These are phyloP conservation scores for Stereum hirsutum DNA, from an alignment of 1,284 basidiomycete genomes.

Conservation along the genomic window DNA sequence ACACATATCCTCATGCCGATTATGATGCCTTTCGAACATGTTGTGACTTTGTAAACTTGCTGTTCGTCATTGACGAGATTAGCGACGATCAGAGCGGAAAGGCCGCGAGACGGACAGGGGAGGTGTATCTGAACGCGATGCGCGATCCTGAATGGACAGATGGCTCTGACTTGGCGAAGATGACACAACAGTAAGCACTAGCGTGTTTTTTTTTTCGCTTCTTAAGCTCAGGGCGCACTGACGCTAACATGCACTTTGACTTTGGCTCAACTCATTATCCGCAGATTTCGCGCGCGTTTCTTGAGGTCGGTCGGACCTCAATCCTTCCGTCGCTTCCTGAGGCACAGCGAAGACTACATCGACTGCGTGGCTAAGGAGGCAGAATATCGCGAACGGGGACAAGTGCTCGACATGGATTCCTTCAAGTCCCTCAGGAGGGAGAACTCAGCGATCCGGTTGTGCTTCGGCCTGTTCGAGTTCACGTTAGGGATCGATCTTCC, in stretches of 20 bases:
- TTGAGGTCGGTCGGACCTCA: conserved; percentile 31
- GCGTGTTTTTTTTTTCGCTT: conserved; percentile 1
- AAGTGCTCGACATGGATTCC: conserved; percentile 41
- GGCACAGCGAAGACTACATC: conserved; percentile 48
- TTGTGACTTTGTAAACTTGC: conserved; percentile 57
- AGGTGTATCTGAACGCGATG: conserved; percentile 44
- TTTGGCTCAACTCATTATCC: conserved; percentile 1
- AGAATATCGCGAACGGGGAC: conserved; percentile 44
- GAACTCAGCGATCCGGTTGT: conserved; percentile 57
- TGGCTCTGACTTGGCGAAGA: conserved; percentile 41
- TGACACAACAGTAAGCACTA: conserved; percentile 48
- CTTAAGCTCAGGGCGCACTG: no score
- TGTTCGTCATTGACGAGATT: conserved; percentile 64
- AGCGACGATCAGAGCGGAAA: conserved; percentile 55
- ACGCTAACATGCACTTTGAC: neutral
- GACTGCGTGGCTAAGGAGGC: conserved; percentile 49
- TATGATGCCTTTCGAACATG: conserved; percentile 49
- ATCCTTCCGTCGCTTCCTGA: conserved; percentile 39
- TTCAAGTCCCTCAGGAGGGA: conserved; percentile 52
- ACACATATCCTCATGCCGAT: conserved; percentile 51
- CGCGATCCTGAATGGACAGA: conserved; percentile 42
- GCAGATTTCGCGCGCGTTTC: conserved; percentile 45
- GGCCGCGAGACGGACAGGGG: conserved; percentile 45
- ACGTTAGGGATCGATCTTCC: conserved; percentile 52
- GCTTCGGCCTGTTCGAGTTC: conserved; percentile 55